Evolutionary conservation across 495 filamentous ascomycete genomes (phyloP).

Genomic region (Neurospora sp.): DNA sequence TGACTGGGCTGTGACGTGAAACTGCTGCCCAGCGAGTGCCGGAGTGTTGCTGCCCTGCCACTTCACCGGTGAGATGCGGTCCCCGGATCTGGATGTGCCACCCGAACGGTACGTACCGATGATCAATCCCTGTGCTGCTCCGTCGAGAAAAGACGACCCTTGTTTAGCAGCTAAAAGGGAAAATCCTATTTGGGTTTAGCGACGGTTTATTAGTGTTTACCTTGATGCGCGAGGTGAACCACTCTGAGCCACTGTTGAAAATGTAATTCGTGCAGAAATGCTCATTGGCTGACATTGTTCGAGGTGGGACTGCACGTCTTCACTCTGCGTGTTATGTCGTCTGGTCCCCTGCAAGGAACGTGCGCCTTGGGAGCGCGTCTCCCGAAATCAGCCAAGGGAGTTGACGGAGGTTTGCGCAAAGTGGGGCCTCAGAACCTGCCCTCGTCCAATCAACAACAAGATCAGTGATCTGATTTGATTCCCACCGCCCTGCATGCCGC

Average conservation of each 20-base stretch:
- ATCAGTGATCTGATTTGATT: conserved; percentile 36
- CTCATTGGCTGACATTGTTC: neutral
- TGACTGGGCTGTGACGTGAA: neutral
- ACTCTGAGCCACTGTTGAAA: neutral
- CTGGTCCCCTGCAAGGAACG: conserved; percentile 1
- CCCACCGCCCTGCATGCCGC: conserved; percentile 17
- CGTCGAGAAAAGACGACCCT: neutral
- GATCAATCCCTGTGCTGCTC: neutral
- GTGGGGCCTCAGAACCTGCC: neutral
- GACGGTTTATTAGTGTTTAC: neutral
- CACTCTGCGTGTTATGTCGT: neutral
- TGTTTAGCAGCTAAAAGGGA: neutral
- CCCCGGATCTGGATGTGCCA: neutral
- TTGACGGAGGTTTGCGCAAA: conserved; percentile 3
- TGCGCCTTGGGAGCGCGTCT: conserved; percentile 3
- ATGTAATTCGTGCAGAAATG: neutral
- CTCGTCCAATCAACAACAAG: neutral
- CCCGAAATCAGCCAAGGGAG: conserved; percentile 15
- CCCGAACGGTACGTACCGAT: neutral
- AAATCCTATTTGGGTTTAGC: neutral
- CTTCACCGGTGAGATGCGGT: neutral
- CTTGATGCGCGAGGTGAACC: neutral
- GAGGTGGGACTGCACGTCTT: conserved; percentile 6
- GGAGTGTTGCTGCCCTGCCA: neutral
- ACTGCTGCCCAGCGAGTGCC: neutral